Percentiles rank a stretch among this genome's conserved stretches.
Conservation (phyloP, 176 grass and related monocot species). For the Pharus latifolius region DNA sequence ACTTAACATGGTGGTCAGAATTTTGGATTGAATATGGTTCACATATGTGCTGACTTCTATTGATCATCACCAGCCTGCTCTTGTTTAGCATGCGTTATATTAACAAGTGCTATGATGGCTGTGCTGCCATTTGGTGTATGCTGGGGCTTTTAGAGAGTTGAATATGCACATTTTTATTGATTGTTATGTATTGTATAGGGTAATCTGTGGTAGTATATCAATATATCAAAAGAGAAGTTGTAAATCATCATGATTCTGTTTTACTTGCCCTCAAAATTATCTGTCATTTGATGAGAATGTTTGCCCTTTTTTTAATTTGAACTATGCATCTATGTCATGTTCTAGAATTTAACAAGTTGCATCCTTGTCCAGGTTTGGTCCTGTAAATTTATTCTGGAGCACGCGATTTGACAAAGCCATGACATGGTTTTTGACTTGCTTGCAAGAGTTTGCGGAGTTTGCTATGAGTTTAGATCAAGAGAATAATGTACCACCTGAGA, state of each 20-base stretch:
- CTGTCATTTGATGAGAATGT: background rate
- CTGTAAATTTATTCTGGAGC: conserved; percentile 99
- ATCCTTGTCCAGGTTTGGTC: conserved; percentile 70
- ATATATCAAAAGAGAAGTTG: background rate
- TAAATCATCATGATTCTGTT: background rate
- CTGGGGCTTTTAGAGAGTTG: too few relatives aligned
- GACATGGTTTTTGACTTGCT: conserved; percentile 89
- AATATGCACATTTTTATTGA: too few relatives aligned
- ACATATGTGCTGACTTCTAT: background rate
- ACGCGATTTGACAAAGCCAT: conserved; percentile 97
- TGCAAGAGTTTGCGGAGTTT: conserved; percentile 91
- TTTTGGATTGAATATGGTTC: background rate
- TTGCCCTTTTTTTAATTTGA: background rate
- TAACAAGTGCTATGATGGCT: background rate
- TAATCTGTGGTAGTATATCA: background rate
- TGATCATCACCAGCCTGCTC: background rate
- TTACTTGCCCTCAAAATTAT: too few relatives aligned
- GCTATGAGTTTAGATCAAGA: conserved; percentile 65
- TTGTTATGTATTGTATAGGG: too few relatives aligned
- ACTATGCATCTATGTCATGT: background rate
- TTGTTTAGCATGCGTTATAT: background rate
- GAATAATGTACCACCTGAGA: conserved; percentile 87
- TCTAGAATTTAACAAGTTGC: background rate
- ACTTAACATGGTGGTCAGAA: background rate
- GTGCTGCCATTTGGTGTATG: too few relatives aligned